Evolutionary conservation across 2,329 filamentous ascomycete species (phyloP).

Genomic region (Curvularia verruculosa): DNA sequence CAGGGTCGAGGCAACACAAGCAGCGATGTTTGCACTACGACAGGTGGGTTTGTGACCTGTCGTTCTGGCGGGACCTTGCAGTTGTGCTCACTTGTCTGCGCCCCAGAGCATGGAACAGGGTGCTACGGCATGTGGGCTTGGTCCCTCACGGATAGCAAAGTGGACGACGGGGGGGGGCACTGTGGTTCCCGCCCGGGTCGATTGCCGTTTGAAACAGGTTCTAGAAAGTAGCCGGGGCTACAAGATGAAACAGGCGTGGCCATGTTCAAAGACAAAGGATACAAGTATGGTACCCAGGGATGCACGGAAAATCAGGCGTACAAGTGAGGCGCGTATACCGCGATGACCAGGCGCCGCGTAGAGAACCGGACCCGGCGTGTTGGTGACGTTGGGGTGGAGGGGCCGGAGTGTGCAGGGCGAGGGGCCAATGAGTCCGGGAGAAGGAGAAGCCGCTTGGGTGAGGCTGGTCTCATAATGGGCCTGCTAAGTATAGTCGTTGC

Average conservation of each 20-base stretch:
- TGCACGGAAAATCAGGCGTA: not conserved
- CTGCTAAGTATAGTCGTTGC: conserved; percentile 47
- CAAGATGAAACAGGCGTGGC: conserved; percentile 20
- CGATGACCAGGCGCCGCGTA: conserved; percentile 3
- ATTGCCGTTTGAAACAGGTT: conserved; percentile 30
- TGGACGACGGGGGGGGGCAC: not conserved
- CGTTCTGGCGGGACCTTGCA: conserved; percentile 18
- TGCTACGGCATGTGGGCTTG: conserved; percentile 12
- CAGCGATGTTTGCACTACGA: conserved; percentile 5
- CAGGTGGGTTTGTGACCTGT: conserved; percentile 3
- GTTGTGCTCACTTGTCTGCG: conserved; percentile 6
- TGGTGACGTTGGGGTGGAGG: conserved; percentile 13
- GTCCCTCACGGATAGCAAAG: not conserved
- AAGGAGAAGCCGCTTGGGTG: conserved; percentile 32
- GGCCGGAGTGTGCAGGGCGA: conserved; percentile 6
- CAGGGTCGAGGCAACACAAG: not conserved
- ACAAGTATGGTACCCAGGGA: not conserved
- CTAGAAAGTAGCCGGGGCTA: conserved; percentile 26
- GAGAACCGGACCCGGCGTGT: conserved; percentile 3
- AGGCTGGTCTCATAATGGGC: conserved; percentile 25
- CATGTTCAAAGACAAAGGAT: not conserved
- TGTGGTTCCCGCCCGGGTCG: conserved; percentile 1
- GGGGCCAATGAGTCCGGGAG: conserved; percentile 38
- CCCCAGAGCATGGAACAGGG: conserved; percentile 8
- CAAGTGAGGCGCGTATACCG: conserved; percentile 5